Evolutionary conservation across 257 asterid genomes (phyloP), one percentile per base, ranked within the genome.

Genomic region (Paulownia fortunei): DNA sequence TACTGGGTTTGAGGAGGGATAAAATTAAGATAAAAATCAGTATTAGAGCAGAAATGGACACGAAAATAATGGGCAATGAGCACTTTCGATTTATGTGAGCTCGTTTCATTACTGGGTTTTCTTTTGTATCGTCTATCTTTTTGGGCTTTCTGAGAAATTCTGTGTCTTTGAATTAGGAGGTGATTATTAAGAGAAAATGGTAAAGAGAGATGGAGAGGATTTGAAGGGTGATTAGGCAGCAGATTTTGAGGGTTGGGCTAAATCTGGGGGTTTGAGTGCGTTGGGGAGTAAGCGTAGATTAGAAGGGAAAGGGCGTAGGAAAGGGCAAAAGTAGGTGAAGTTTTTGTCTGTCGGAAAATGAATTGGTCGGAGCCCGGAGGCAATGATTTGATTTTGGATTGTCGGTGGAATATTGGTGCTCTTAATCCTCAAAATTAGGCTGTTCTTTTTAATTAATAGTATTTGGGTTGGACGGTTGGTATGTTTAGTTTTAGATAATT

Each of bases 101-200:
- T 88, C 97, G 87, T 79, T 88, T 94, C 92, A 92, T 84, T 24
- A 26, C 79, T 82, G 56, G 77, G 67, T 39, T 27, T 36, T 62
- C 6, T 41, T 47, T 6, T 67, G 10, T 64, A 19, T 55, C 64
- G 32, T n/a, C 2, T 60, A 46, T 19, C 27, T 8, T 65, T 26
- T 27, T 7, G 30, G 75, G 13, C 12, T 60, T 11, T n/a, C 11
- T 12, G 24, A 11, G 30, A 21, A 7, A 11, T 69, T 23, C 3
- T 47, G 10, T 13, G 16, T 15, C 13, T 18, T 11, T 36, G 67
- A 56, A 37, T 32, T 21, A 58, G 18, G 74, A 16, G 56, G 36
- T 39, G 24, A 61, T 65, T 36, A 6, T 54, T 39, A 32, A 46
- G 72, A 68, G 56, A 36, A 18, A 34, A 12, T 18, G 18, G 52